Percentiles rank a stretch among this genome's conserved stretches.
These are phyloP conservation scores for Ballota nigra DNA, from an alignment of 257 asterid genomes.

Conservation along the genomic window DNA sequence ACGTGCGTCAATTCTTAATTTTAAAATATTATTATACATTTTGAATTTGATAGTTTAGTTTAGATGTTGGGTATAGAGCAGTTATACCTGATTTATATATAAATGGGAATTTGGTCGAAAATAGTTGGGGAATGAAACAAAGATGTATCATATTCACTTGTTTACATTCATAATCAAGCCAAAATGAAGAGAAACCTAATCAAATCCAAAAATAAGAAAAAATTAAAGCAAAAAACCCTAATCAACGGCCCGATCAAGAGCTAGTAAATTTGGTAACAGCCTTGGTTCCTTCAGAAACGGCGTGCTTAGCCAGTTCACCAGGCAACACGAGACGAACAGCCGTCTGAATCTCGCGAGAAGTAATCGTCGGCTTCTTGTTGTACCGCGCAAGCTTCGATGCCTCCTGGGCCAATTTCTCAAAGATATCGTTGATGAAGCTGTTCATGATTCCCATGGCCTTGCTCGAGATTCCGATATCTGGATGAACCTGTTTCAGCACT, in stretches of 20 bases:
- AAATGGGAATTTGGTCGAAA: too few relatives aligned
- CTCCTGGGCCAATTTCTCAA: slow-evolving; percentile 64
- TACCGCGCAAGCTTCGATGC: slow-evolving; percentile 50
- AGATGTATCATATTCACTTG: too few relatives aligned
- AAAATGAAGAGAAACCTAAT: too few relatives aligned
- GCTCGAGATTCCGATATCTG: slow-evolving; percentile 67
- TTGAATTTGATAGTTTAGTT: too few relatives aligned
- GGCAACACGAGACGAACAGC: slow-evolving; percentile 62
- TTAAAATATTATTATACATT: too few relatives aligned
- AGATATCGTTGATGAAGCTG: slow-evolving; percentile 66
- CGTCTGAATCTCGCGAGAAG: slow-evolving; percentile 68
- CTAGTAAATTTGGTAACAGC: slow-evolving; percentile 75
- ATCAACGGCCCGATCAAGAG: slow-evolving; percentile 16
- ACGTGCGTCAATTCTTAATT: too few relatives aligned
- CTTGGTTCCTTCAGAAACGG: slow-evolving; percentile 68
- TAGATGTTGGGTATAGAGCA: too few relatives aligned
- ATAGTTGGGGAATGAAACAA: too few relatives aligned
- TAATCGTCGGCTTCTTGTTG: slow-evolving; percentile 71
- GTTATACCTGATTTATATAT: too few relatives aligned
- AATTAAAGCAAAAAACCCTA: too few relatives aligned
- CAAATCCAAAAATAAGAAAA: too few relatives aligned
- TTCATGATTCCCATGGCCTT: slow-evolving; percentile 77
- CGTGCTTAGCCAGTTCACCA: slow-evolving; percentile 63
- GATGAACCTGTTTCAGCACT: slow-evolving; percentile 68
- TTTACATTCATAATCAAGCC: too few relatives aligned